Evolutionary conservation across 306 rosid species (phyloP).

Genomic region (Acacia acuminata): DNA sequence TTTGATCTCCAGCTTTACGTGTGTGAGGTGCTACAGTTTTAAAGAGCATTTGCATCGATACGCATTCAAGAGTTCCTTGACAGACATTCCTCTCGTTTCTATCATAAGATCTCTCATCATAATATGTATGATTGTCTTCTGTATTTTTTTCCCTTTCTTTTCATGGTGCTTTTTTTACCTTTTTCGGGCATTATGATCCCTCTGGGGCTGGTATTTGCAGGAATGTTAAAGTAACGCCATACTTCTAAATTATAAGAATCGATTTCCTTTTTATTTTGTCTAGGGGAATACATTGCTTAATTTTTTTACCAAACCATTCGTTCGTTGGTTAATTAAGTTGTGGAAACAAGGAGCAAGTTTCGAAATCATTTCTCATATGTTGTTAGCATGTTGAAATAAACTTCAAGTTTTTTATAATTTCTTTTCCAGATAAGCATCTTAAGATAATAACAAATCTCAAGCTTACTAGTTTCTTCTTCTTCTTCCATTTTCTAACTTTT

Average conservation of each 20-base stretch:
- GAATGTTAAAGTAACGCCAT: neutral
- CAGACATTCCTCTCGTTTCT: slow-evolving; percentile 90
- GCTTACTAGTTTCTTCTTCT: neutral
- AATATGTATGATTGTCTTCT: slow-evolving; percentile 55
- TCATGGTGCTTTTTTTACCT: neutral
- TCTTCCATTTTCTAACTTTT: neutral
- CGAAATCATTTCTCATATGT: slow-evolving; percentile 5
- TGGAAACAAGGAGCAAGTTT: neutral
- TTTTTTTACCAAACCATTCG: slow-evolving; percentile 11
- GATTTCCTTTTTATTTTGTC: neutral
- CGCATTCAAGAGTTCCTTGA: slow-evolving; percentile 87
- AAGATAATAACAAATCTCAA: slow-evolving; percentile 11
- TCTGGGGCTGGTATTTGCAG: slow-evolving; percentile 22
- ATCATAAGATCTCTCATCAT: slow-evolving; percentile 82
- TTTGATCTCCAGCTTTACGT: slow-evolving; percentile 87
- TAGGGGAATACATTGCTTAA: slow-evolving; percentile 15
- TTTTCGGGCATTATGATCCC: neutral
- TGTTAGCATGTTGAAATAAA: neutral
- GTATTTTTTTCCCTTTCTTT: neutral
- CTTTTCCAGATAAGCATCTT: neutral
- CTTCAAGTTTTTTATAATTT: neutral
- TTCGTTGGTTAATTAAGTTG: neutral
- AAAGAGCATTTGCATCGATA: slow-evolving; percentile 76
- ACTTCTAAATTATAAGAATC: slow-evolving; percentile 2
- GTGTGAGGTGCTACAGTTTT: slow-evolving; percentile 73